A percentile compares a stretch with the other conserved stretches of the same genome.
Evolutionary conservation across 495 filamentous ascomycete species (phyloP).

Genomic region (Rhypophila decipiens): DNA sequence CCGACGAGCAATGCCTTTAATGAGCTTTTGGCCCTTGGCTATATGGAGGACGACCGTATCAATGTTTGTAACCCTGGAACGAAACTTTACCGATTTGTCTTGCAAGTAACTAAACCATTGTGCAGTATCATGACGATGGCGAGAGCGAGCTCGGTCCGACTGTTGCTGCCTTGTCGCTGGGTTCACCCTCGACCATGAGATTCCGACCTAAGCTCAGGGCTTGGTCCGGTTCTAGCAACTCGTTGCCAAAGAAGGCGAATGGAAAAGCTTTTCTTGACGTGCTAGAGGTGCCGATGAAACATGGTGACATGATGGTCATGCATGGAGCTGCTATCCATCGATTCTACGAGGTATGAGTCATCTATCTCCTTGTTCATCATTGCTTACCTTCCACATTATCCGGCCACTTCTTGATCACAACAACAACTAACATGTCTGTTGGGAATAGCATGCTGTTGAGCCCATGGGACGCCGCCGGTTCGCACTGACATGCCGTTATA

Average conservation of each 20-base stretch:
- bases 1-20: slow-evolving; percentile 50
- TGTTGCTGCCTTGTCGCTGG: slow-evolving; percentile 70
- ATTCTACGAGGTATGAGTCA: slow-evolving; percentile 64
- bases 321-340: slow-evolving; percentile 65
- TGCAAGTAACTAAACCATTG: background rate
- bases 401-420: background rate
- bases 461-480: slow-evolving; percentile 56
- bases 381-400: background rate
- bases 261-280: slow-evolving; percentile 21
- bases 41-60: slow-evolving; percentile 64
- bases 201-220: slow-evolving; percentile 62
- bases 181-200: slow-evolving; percentile 59
- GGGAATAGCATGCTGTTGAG: slow-evolving; percentile 52
- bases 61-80: slow-evolving; percentile 36
- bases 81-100: slow-evolving; percentile 18
- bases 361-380: slow-evolving; percentile 1
- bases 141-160: slow-evolving; percentile 68
- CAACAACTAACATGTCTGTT: slow-evolving; percentile 11
- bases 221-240: slow-evolving; percentile 26
- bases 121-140: slow-evolving; percentile 85
- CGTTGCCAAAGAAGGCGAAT: slow-evolving; percentile 20
- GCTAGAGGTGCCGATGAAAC: slow-evolving; percentile 45
- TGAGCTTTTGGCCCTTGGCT: slow-evolving; percentile 69
- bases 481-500: slow-evolving; percentile 55
- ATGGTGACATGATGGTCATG: slow-evolving; percentile 84